A percentile compares a stretch with the other conserved stretches of the same genome.
Evolutionary conservation across 306 rosid species (phyloP).

Genomic region (Comarum palustre): DNA sequence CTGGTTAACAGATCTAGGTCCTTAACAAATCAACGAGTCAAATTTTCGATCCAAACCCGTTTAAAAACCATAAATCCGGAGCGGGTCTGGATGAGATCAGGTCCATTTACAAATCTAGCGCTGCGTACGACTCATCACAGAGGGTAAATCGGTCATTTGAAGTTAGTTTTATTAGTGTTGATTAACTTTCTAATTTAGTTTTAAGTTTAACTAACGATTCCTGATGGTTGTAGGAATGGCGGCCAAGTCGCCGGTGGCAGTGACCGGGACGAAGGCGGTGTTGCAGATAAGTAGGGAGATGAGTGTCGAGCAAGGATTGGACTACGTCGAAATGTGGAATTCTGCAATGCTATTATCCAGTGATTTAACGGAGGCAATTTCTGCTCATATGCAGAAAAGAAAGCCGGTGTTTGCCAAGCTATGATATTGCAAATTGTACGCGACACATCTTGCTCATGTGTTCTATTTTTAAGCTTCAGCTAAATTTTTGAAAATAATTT

Average conservation of each 20-base stretch:
- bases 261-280: slow-evolving; percentile 76
- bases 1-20: too few species aligned
- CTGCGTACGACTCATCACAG: slow-evolving; percentile 44
- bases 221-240: slow-evolving; percentile 50
- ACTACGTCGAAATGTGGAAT: slow-evolving; percentile 81
- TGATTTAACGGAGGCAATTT: slow-evolving; percentile 62
- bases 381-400: slow-evolving; percentile 49
- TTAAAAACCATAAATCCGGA: too few species aligned
- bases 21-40: too few species aligned
- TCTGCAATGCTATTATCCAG: slow-evolving; percentile 57
- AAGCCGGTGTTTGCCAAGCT: slow-evolving; percentile 73
- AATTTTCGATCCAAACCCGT: too few species aligned
- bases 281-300: slow-evolving; percentile 68
- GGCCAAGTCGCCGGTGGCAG: slow-evolving; percentile 66
- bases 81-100: too few species aligned
- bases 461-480: neutral
- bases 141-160: slow-evolving; percentile 35
- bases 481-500: neutral
- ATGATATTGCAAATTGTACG: slow-evolving; percentile 21
- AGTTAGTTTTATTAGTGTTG: too few species aligned
- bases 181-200: neutral
- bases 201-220: neutral
- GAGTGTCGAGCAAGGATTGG: slow-evolving; percentile 71
- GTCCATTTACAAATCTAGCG: too few species aligned
- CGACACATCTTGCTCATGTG: neutral